Conservation (phyloP, 148 eudicot genomes). For the Camellia lanceoleosa region DNA sequence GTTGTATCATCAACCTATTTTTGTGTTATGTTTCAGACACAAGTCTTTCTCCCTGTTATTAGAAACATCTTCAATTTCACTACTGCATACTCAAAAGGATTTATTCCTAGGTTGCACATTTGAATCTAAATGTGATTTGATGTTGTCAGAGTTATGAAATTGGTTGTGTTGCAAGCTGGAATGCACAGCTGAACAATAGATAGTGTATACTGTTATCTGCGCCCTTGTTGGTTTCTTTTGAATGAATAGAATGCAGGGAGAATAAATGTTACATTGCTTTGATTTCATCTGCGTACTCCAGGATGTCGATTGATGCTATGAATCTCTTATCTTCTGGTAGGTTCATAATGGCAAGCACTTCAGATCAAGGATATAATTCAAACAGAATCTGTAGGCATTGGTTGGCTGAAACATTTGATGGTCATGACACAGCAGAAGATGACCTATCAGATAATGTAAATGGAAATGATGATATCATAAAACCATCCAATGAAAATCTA, state of each 20-base stretch:
- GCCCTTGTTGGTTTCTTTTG: neutral
- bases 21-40: neutral
- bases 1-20: no score
- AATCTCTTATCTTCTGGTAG: neutral
- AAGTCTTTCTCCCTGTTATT: neutral
- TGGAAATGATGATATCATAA: neutral
- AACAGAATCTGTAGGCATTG: conserved; percentile 10
- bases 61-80: neutral
- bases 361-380: conserved; percentile 9
- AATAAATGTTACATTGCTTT: neutral
- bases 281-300: neutral
- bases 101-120: neutral
- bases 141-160: neutral
- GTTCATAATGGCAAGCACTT: conserved; percentile 14
- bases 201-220: neutral
- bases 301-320: neutral
- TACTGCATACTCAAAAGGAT: no score
- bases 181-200: neutral
- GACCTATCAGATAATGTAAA: conserved; percentile 10
- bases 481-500: conserved; percentile 1
- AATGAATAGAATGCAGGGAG: neutral
- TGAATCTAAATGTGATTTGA: neutral
- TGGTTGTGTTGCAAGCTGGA: neutral
- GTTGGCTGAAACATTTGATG: conserved; percentile 20
- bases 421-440: conserved; percentile 19